Evolutionary conservation across 2,329 filamentous ascomycete genomes (phyloP), one percentile per base, ranked within the genome.

Genomic region (Pseudopyricularia cyperi): DNA sequence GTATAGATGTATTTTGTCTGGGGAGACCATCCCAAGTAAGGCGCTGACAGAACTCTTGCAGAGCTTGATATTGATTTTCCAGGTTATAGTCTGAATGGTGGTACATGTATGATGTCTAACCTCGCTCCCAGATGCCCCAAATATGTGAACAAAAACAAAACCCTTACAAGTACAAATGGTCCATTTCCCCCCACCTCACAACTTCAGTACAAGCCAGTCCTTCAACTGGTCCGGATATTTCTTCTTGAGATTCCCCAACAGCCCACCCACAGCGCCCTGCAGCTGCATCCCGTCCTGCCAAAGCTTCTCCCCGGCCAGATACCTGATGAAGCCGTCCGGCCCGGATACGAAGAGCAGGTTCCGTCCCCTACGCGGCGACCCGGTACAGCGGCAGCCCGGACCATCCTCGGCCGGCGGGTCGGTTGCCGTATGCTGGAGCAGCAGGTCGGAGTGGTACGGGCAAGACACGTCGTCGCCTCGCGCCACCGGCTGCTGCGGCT

Each of bases 311-410:
- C 93, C 91, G 2, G 89, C 88, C 68, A 86, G 87, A 57, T 85
- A 77, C 44, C 79, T 76, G 37, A 97, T 76, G 67, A 97, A 97
- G 0, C 93, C 91, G 52, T 95, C 88, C 0, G 93, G 91, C 0
- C 93, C 93, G 1, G 89, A 95, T 1, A 97, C 79, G 52, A 95
- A 73, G n/a, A 96, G 71, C 19, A 95, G 64, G 54, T 82, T 82
- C 56, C 76, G 78, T 1, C 50, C 77, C 74, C 1, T 67, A 60
- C 11, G 60, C 59, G 6, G 59, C 60, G 11, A 57, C 47, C 1
- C 51, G 4, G 12, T 19, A 30, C 53, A 9, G 57, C 56, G 55
- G 54, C 65, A 68, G 5, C 55, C 52, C 56, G 64, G 63, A 26
- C 54, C 54, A 46, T 55, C 37, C 35, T 57, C 55, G 42, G 60